These are phyloP conservation scores for Termitomyces sp. DNA, from an alignment of 768 basidiomycete genomes.

Conservation along the genomic window DNA sequence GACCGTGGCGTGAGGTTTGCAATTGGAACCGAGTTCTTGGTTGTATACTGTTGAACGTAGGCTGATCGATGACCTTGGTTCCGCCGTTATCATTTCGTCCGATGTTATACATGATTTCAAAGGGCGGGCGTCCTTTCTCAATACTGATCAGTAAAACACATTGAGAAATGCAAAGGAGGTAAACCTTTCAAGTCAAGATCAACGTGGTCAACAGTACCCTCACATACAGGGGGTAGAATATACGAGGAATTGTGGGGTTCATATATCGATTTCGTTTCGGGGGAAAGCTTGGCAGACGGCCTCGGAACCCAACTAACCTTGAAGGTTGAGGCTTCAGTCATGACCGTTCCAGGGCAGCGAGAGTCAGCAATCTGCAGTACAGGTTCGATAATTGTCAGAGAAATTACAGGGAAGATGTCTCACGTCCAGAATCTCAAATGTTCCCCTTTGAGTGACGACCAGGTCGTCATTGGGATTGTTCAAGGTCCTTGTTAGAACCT, in stretches of 20 bases:
- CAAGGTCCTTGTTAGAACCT: slow-evolving; percentile 34
- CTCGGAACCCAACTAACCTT: slow-evolving; percentile 74
- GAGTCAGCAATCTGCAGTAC: slow-evolving; percentile 68
- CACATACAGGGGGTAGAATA: slow-evolving; percentile 74
- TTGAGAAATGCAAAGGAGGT: slow-evolving; percentile 7
- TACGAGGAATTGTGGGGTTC: slow-evolving; percentile 67
- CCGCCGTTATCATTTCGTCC: slow-evolving; percentile 67
- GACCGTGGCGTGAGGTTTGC: slow-evolving; percentile 69
- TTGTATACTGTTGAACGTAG: slow-evolving; percentile 82
- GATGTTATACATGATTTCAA: slow-evolving; percentile 88
- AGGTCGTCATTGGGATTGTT: slow-evolving; percentile 67
- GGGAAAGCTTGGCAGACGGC: slow-evolving; percentile 66
- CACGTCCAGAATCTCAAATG: slow-evolving; percentile 70
- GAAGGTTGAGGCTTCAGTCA: slow-evolving; percentile 55
- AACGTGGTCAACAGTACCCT: slow-evolving; percentile 74
- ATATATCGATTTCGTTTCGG: slow-evolving; percentile 47
- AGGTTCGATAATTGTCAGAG: not conserved
- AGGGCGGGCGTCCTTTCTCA: slow-evolving; percentile 77
- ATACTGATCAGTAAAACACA: not conserved
- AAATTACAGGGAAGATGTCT: slow-evolving; percentile 14
- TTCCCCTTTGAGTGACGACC: slow-evolving; percentile 65
- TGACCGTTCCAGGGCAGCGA: slow-evolving; percentile 76
- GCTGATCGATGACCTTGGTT: slow-evolving; percentile 66
- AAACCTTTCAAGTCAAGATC: slow-evolving; percentile 77
- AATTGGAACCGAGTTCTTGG: slow-evolving; percentile 75